These are phyloP conservation scores for Claviceps spartinae DNA, from an alignment of 2,329 filamentous ascomycete species.

Conservation along the genomic window DNA sequence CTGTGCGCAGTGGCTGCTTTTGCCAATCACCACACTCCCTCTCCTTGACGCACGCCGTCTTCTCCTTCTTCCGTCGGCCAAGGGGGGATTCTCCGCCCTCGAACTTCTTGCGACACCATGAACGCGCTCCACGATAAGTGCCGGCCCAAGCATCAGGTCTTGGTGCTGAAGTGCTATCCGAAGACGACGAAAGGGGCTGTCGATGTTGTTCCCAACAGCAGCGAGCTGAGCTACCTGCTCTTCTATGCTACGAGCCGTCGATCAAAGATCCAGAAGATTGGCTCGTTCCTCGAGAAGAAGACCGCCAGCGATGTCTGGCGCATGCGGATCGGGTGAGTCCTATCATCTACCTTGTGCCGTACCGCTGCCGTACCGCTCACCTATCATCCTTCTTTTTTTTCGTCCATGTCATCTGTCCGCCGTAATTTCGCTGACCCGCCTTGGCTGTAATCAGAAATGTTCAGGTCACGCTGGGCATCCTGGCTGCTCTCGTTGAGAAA, in stretches of 20 bases:
- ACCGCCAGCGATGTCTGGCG: constrained; percentile 85
- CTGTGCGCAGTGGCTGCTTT: constrained; percentile 3
- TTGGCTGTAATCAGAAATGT: constrained; percentile 52
- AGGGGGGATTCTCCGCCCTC: background rate
- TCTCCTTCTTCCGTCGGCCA: background rate
- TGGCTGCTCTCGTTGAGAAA: constrained; percentile 86
- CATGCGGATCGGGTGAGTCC: constrained; percentile 63
- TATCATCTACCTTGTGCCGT: background rate
- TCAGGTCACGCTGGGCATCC: constrained; percentile 86
- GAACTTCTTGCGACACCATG: constrained; percentile 27
- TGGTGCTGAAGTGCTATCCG: constrained; percentile 93
- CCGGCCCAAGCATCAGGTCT: constrained; percentile 91
- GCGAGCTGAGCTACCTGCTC: constrained; percentile 89
- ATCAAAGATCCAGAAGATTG: constrained; percentile 93
- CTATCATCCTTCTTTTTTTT: background rate
- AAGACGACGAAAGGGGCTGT: constrained; percentile 80
- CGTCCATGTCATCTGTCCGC: background rate
- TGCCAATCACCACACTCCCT: background rate
- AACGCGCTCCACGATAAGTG: constrained; percentile 53
- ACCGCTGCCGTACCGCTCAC: constrained; percentile 3
- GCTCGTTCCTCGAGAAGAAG: constrained; percentile 86
- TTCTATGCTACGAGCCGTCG: constrained; percentile 93
- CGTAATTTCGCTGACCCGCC: background rate
- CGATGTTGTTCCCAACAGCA: constrained; percentile 90
- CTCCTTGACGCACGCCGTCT: background rate